A percentile compares a stretch with the other conserved stretches of the same genome.
Evolutionary conservation across 805 yeast genomes (phyloP).

Genomic region (Candida tallmaniae): DNA sequence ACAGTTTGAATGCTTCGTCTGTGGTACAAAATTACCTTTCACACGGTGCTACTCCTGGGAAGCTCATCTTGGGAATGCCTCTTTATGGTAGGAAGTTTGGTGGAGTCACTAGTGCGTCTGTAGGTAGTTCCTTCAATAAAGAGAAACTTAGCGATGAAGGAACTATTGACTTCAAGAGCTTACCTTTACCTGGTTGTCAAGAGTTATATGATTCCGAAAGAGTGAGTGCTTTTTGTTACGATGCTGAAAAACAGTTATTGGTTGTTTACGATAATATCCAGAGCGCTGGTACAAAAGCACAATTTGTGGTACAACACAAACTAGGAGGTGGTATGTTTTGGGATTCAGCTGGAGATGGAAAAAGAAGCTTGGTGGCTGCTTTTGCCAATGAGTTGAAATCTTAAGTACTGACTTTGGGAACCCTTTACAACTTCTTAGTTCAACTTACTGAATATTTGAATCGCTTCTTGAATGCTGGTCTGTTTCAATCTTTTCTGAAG

Average conservation of each 20-base stretch:
- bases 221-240: slow-evolving; percentile 51
- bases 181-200: slow-evolving; percentile 35
- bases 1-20: slow-evolving; percentile 42
- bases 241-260: slow-evolving; percentile 28
- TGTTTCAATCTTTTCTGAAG: too few species aligned
- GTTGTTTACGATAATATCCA: slow-evolving; percentile 64
- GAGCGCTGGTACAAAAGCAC: slow-evolving; percentile 54
- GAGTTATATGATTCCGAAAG: slow-evolving; percentile 45
- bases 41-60: slow-evolving; percentile 41
- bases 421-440: too few species aligned
- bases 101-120: slow-evolving; percentile 29
- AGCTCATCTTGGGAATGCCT: slow-evolving; percentile 82
- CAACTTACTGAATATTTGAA: too few species aligned
- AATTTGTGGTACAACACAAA: slow-evolving; percentile 41
- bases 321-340: slow-evolving; percentile 93
- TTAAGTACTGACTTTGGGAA: too few species aligned
- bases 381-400: slow-evolving; percentile 1
- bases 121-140: slow-evolving; percentile 35
- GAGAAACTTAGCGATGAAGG: slow-evolving; percentile 36
- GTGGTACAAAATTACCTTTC: slow-evolving; percentile 43
- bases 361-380: neutral
- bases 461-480: too few species aligned
- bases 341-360: slow-evolving; percentile 81
- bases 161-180: slow-evolving; percentile 49
- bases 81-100: slow-evolving; percentile 56